Evolutionary conservation across 2,329 filamentous ascomycete genomes (phyloP).

Genomic region (Fusarium cyanostomum): DNA sequence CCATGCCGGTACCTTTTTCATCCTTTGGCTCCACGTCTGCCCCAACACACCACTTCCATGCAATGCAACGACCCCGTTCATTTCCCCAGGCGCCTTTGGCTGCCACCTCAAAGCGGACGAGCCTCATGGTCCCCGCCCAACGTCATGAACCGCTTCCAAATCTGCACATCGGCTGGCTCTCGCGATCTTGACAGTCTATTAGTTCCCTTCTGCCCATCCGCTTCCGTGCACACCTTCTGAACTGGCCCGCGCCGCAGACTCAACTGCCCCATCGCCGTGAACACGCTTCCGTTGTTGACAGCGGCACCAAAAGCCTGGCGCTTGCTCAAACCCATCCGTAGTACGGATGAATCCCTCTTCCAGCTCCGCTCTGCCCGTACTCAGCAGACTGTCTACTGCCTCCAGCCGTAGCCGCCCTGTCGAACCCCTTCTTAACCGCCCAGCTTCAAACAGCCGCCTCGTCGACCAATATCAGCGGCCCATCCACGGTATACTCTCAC

Average conservation of each 20-base stretch:
- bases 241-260: neutral
- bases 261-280: neutral
- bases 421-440: conserved; percentile 37
- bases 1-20: neutral
- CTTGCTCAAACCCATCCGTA: conserved; percentile 38
- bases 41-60: conserved; percentile 30
- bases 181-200: conserved; percentile 15
- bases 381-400: neutral
- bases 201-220: neutral
- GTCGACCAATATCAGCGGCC: conserved; percentile 62
- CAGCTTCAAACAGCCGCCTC: conserved; percentile 57
- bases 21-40: neutral
- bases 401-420: conserved; percentile 36
- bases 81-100: conserved; percentile 38
- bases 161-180: conserved; percentile 42
- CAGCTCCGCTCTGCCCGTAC: conserved; percentile 9
- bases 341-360: conserved; percentile 15
- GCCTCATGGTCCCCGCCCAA: neutral
- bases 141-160: conserved; percentile 24
- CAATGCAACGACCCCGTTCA: conserved; percentile 43
- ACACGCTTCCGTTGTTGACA: neutral
- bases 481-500: conserved; percentile 51
- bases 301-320: conserved; percentile 25
- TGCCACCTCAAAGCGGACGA: conserved; percentile 9
- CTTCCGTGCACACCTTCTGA: neutral